A percentile compares a stretch with the other conserved stretches of the same genome.
phyloP scores from a whole-genome alignment of 495 filamentous ascomycete species.

The Penicillium canariense region DNA sequence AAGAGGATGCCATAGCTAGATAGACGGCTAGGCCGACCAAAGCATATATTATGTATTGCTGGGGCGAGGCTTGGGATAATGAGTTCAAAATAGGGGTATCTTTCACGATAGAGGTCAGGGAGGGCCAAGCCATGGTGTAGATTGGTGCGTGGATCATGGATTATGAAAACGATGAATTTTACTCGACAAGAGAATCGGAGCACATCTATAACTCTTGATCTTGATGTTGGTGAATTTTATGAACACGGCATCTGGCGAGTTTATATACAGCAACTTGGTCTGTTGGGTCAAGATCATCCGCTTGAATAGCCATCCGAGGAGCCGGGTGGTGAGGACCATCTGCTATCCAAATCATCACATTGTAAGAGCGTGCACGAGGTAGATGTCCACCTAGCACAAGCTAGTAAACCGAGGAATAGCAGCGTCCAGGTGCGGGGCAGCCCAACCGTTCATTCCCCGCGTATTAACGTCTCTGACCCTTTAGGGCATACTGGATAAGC shows the following conservation, averaged over 20 bases:
- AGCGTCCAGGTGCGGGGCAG: slow-evolving; percentile 9
- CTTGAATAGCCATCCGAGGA: not conserved
- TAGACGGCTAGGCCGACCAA: slow-evolving; percentile 19
- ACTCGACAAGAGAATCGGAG: too few relatives aligned
- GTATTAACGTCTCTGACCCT: not conserved
- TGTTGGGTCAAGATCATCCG: not conserved
- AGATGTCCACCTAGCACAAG: not conserved
- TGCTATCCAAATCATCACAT: not conserved
- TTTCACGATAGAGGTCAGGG: not conserved
- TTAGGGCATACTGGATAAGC: not conserved
- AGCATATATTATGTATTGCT: slow-evolving; percentile 7
- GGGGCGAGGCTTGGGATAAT: not conserved
- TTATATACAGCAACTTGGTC: not conserved
- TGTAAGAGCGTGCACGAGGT: not conserved
- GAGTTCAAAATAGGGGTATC: not conserved
- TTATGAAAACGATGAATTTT: too few relatives aligned
- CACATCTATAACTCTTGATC: too few relatives aligned
- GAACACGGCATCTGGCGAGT: not conserved
- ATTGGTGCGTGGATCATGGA: not conserved
- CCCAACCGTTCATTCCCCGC: not conserved
- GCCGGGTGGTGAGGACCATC: not conserved
- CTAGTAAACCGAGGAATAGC: slow-evolving; percentile 17
- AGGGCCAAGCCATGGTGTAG: slow-evolving; percentile 1
- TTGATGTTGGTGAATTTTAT: not conserved
- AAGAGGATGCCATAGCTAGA: slow-evolving; percentile 17